phyloP scores from a whole-genome alignment of 1,139 yeast species.

The Candida pseudoviswanathii region DNA sequence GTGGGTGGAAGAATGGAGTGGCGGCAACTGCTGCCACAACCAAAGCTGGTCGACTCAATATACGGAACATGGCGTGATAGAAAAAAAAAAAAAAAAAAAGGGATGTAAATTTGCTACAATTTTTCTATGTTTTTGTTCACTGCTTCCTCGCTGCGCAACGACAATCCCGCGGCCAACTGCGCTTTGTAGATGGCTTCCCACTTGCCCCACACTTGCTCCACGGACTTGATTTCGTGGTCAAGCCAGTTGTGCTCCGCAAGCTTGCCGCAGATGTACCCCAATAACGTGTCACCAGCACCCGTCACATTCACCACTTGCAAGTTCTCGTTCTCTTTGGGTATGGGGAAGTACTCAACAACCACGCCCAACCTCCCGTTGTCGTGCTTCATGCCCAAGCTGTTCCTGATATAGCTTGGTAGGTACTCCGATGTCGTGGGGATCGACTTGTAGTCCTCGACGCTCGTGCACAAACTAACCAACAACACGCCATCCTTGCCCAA shows the following conservation, averaged over 20 bases:
- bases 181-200: slow-evolving; percentile 46
- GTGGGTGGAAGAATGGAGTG: slow-evolving; percentile 6
- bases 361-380: slow-evolving; percentile 41
- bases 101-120: neutral
- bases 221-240: slow-evolving; percentile 21
- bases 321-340: slow-evolving; percentile 39
- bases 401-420: slow-evolving; percentile 27
- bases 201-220: slow-evolving; percentile 34
- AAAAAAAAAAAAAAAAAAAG: too few species aligned
- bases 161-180: slow-evolving; percentile 56
- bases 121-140: slow-evolving; percentile 14
- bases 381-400: slow-evolving; percentile 19
- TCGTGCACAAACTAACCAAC: slow-evolving; percentile 37
- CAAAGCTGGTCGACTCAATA: slow-evolving; percentile 9
- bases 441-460: slow-evolving; percentile 32
- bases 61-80: slow-evolving; percentile 7
- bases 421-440: slow-evolving; percentile 39
- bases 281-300: slow-evolving; percentile 76
- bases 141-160: slow-evolving; percentile 37
- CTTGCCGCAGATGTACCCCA: slow-evolving; percentile 48
- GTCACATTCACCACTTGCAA: slow-evolving; percentile 53
- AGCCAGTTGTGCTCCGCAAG: slow-evolving; percentile 31
- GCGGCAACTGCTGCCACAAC: slow-evolving; percentile 11
- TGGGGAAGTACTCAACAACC: slow-evolving; percentile 63
- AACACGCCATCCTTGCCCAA: slow-evolving; percentile 69